Conservation (phyloP, 495 filamentous ascomycete genomes). For the Aspergillus bridgeri region DNA sequence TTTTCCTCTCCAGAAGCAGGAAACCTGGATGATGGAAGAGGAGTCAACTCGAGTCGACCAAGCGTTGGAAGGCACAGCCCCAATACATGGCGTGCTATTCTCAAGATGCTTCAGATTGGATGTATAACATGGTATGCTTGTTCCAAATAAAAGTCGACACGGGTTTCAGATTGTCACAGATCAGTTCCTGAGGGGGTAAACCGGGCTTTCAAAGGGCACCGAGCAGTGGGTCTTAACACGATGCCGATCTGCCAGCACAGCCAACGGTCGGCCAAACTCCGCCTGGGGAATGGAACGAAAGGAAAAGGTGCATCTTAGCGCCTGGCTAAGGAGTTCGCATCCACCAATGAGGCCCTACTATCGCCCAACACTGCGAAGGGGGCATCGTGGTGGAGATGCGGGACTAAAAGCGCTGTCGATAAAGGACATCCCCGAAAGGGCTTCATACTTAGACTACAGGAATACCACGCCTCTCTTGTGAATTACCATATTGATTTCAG, state of each 20-base stretch:
- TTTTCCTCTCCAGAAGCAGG: too few relatives aligned
- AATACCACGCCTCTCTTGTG: background rate
- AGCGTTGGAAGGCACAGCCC: too few relatives aligned
- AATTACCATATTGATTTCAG: background rate
- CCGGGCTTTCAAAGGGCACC: background rate
- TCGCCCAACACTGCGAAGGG: background rate
- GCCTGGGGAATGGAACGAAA: background rate
- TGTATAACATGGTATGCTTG: too few relatives aligned
- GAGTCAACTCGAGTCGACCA: too few relatives aligned
- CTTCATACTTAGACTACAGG: background rate
- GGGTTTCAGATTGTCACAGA: background rate
- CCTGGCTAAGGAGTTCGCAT: background rate
- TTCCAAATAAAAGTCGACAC: background rate
- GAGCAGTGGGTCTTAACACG: background rate
- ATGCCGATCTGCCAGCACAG: background rate
- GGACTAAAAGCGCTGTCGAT: too few relatives aligned
- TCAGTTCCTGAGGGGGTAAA: background rate
- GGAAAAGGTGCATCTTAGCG: background rate
- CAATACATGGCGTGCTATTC: too few relatives aligned
- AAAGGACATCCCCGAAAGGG: background rate
- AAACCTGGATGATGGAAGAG: too few relatives aligned
- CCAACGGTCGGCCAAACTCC: background rate
- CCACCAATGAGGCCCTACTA: background rate
- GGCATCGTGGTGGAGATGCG: background rate
- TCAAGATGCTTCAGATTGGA: too few relatives aligned